Evolutionary conservation across 805 yeast species (phyloP), one percentile per base, ranked within the genome.

Genomic region (Saturnispora quitensis): DNA sequence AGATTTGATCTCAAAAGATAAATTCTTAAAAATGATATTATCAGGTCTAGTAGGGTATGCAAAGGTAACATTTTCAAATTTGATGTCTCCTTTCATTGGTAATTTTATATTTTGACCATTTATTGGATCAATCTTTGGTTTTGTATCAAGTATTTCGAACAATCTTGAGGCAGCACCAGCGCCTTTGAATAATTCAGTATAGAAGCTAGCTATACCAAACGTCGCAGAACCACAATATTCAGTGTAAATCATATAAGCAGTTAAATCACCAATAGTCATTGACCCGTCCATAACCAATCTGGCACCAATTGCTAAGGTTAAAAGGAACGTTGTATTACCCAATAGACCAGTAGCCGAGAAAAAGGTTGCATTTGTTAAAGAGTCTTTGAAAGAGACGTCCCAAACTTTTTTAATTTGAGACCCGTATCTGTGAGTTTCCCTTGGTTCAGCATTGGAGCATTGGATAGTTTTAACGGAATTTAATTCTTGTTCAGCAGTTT

Each of bases 161-260:
- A 90, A 77, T 55, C 98, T 74, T 47, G 91, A 85, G 0, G 97
- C 95, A 0, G 98, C 97, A 52, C 98, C 98, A 3, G 93, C 86
- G 51, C 97, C 98, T 70, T 91, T 91, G 95, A 91, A 91, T 53
- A 91, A 71, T 65, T 91, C 98, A 2, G 95, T 84, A 63, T 90
- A 91, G 66, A 91, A 91, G 59, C 85, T 86, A 0, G 96, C 91
- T 36, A 91, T 68, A 0, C 98, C 97, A 68, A 86, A 86, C 59
- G 91, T 86, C 0, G 97, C 89, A 43, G 87, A 75, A 1, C 97
- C 98, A 2, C 97, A 87, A 65, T 89, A 91, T 10, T 89, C 91
- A 0, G 97, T 95, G 68, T 90, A 90, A 86, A 91, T 86, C 84
- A 90, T 85, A 68, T 89, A 91, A 43, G 95, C 87, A 9, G 96